These are phyloP conservation scores for Zygotorulaspora chibaensis DNA, from an alignment of 805 yeast genomes.

Conservation along the genomic window DNA sequence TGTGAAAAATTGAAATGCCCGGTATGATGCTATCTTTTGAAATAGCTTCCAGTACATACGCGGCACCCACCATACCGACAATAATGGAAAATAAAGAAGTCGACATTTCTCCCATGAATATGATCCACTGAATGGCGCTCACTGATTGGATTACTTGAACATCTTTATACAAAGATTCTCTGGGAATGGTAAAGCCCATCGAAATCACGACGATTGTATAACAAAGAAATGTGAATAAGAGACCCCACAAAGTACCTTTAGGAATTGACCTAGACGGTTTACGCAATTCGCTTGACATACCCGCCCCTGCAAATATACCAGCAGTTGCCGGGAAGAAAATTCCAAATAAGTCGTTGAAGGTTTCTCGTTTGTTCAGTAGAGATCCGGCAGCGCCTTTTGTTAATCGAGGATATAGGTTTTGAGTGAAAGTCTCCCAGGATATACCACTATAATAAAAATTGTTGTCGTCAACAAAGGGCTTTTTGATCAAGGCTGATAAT, in stretches of 20 bases:
- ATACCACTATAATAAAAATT: slow-evolving; percentile 63
- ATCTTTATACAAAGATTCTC: slow-evolving; percentile 70
- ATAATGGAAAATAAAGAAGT: slow-evolving; percentile 89
- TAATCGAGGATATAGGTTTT: slow-evolving; percentile 72
- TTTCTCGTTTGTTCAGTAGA: slow-evolving; percentile 55
- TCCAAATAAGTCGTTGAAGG: slow-evolving; percentile 83
- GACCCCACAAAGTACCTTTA: slow-evolving; percentile 85
- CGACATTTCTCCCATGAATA: slow-evolving; percentile 84
- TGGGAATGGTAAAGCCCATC: slow-evolving; percentile 75
- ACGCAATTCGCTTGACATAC: slow-evolving; percentile 91
- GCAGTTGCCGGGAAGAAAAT: slow-evolving; percentile 98
- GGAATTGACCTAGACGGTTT: slow-evolving; percentile 90
- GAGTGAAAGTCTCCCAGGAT: slow-evolving; percentile 58
- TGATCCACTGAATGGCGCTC: slow-evolving; percentile 59
- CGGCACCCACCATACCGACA: slow-evolving; percentile 95
- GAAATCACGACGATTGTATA: slow-evolving; percentile 79
- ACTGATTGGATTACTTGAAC: slow-evolving; percentile 83
- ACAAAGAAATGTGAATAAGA: slow-evolving; percentile 67
- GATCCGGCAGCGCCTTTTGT: slow-evolving; percentile 94
- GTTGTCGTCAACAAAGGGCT: slow-evolving; percentile 55
- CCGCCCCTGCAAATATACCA: slow-evolving; percentile 97
- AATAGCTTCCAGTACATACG: slow-evolving; percentile 84
- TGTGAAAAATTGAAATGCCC: slow-evolving; percentile 58
- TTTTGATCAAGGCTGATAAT: slow-evolving; percentile 60
- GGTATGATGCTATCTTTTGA: slow-evolving; percentile 88